Evolutionary conservation across 1,284 basidiomycete species (phyloP).

Genomic region (Laetiporus sulphureus): DNA sequence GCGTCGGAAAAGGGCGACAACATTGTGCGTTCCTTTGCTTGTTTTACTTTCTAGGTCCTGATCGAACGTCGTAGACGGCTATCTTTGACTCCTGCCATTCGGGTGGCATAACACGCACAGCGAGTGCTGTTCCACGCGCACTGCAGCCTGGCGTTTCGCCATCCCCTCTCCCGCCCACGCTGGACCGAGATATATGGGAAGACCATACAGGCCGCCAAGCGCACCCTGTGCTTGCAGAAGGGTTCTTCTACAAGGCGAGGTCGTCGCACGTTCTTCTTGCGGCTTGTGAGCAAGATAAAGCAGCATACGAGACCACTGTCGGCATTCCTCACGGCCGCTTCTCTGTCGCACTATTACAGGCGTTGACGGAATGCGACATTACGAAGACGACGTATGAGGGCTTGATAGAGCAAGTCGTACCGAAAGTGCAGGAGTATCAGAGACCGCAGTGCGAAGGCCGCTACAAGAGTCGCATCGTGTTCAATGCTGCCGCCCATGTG

Average conservation of each 20-base stretch:
- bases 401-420: not conserved
- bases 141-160: not conserved
- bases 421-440: not conserved
- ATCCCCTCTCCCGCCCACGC: not conserved
- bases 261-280: not conserved
- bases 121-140: not conserved
- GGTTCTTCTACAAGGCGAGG: not conserved
- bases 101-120: not conserved
- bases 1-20: constrained; percentile 1
- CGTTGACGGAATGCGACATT: not conserved
- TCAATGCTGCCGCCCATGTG: not conserved
- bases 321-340: not conserved
- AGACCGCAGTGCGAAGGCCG: constrained; percentile 1
- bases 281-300: not conserved
- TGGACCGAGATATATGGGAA: too few relatives aligned
- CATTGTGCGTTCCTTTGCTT: not conserved
- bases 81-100: constrained; percentile 1
- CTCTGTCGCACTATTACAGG: not conserved
- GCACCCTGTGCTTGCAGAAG: too few relatives aligned
- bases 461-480: not conserved
- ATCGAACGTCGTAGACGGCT: not conserved
- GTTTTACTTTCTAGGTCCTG: not conserved
- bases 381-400: not conserved
- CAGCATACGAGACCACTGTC: not conserved
- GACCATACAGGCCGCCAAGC: too few relatives aligned